These are phyloP conservation scores for Alternaria ethzedia DNA, from an alignment of 2,329 filamentous ascomycete genomes.

Conservation along the genomic window DNA sequence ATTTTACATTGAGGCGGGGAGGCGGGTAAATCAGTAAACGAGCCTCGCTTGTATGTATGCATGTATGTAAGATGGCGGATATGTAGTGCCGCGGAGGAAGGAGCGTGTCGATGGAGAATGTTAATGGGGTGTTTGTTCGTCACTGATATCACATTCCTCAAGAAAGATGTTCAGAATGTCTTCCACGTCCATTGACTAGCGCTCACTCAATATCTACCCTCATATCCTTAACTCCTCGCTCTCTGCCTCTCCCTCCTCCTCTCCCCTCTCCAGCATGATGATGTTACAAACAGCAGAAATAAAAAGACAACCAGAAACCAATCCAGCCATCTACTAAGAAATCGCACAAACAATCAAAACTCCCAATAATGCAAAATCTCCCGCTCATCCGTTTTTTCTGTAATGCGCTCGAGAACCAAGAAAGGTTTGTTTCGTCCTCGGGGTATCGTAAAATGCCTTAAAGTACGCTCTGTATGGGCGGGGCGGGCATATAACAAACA, in stretches of 20 bases:
- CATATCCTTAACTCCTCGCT: neutral
- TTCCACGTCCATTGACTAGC: neutral
- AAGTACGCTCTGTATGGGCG: neutral
- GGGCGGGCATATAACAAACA: neutral
- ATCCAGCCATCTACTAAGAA: neutral
- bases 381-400: neutral
- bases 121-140: neutral
- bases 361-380: neutral
- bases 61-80: neutral
- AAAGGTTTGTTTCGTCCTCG: neutral
- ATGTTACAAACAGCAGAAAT: neutral
- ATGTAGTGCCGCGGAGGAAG: neutral
- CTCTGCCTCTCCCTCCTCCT: neutral
- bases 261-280: neutral
- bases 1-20: neutral
- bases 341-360: neutral
- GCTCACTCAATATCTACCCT: neutral
- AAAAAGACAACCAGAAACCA: neutral
- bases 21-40: neutral
- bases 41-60: neutral
- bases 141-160: neutral
- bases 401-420: conserved; percentile 3
- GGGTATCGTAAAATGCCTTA: conserved; percentile 5
- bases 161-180: neutral
- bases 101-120: neutral